phyloP scores from a whole-genome alignment of 192 early-diverging fungal genomes.

The Podila epigama region DNA sequence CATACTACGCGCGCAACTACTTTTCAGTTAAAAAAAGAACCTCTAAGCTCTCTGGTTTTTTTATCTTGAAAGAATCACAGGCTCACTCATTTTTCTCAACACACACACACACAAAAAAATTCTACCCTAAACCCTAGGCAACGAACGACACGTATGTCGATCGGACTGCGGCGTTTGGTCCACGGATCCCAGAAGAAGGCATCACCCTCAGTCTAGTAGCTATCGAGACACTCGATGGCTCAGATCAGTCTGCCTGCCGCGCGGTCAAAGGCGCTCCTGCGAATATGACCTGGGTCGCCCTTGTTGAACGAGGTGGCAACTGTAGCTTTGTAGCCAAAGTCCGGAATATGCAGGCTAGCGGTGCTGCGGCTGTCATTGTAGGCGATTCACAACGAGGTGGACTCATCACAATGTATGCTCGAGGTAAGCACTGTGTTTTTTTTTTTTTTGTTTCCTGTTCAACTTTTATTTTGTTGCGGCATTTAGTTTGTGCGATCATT shows the following conservation, averaged over 20 bases:
- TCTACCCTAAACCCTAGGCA: constrained; percentile 31
- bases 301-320: constrained; percentile 82
- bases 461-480: not conserved
- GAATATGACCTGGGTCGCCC: constrained; percentile 74
- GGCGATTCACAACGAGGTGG: constrained; percentile 79
- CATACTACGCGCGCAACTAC: too few species aligned
- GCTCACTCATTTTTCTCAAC: not conserved
- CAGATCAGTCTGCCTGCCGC: constrained; percentile 66
- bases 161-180: constrained; percentile 88
- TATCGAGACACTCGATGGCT: constrained; percentile 58
- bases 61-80: not conserved
- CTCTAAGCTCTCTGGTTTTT: not conserved
- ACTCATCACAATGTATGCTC: constrained; percentile 90
- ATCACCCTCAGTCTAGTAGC: constrained; percentile 72
- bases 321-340: constrained; percentile 94
- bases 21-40: too few species aligned
- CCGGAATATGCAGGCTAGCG: constrained; percentile 85
- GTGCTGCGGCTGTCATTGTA: constrained; percentile 86
- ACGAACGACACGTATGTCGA: constrained; percentile 66
- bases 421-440: constrained; percentile 51
- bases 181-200: constrained; percentile 75
- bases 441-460: not conserved
- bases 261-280: constrained; percentile 45
- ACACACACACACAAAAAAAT: not conserved
- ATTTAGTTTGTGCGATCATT: not conserved